Conservation (phyloP, 805 yeast genomes). For the Groenewaldozyma tartarivorans region DNA sequence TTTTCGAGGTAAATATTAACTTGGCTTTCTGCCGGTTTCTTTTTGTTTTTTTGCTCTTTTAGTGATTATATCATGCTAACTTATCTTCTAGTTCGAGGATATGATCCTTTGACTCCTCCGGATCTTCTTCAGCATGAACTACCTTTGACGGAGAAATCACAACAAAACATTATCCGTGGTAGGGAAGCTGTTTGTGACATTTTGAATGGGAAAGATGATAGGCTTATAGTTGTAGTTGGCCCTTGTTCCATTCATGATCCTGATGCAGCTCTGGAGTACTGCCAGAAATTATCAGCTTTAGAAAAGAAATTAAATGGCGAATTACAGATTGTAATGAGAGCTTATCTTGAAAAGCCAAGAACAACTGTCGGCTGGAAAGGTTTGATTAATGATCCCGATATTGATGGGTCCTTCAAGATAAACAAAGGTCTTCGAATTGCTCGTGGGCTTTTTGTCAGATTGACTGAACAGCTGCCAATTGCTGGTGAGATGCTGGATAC, state of each 20-base stretch:
- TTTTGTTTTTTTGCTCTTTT: background rate
- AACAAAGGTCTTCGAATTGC: slow-evolving; percentile 89
- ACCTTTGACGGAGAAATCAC: slow-evolving; percentile 54
- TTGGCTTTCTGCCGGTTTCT: background rate
- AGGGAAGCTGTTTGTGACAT: slow-evolving; percentile 68
- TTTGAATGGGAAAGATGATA: slow-evolving; percentile 74
- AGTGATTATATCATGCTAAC: slow-evolving; percentile 10
- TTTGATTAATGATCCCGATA: slow-evolving; percentile 91
- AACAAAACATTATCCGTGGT: slow-evolving; percentile 59
- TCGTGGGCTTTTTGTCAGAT: slow-evolving; percentile 73
- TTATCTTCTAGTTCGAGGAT: slow-evolving; percentile 47
- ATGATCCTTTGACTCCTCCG: slow-evolving; percentile 94
- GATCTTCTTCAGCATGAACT: slow-evolving; percentile 81
- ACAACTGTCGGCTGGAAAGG: slow-evolving; percentile 99
- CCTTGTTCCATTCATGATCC: slow-evolving; percentile 98
- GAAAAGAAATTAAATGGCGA: slow-evolving; percentile 61
- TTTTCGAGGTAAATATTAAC: background rate
- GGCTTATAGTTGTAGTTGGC: slow-evolving; percentile 83
- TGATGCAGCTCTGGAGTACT: slow-evolving; percentile 82
- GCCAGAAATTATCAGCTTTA: slow-evolving; percentile 49
- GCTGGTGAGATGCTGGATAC: slow-evolving; percentile 98
- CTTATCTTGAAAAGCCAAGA: slow-evolving; percentile 95
- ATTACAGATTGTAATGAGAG: slow-evolving; percentile 87
- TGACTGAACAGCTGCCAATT: slow-evolving; percentile 80
- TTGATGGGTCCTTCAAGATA: slow-evolving; percentile 84